Evolutionary conservation across 352 stramenopile genomes (phyloP).

Genomic region (Phytophthora kernoviae): DNA sequence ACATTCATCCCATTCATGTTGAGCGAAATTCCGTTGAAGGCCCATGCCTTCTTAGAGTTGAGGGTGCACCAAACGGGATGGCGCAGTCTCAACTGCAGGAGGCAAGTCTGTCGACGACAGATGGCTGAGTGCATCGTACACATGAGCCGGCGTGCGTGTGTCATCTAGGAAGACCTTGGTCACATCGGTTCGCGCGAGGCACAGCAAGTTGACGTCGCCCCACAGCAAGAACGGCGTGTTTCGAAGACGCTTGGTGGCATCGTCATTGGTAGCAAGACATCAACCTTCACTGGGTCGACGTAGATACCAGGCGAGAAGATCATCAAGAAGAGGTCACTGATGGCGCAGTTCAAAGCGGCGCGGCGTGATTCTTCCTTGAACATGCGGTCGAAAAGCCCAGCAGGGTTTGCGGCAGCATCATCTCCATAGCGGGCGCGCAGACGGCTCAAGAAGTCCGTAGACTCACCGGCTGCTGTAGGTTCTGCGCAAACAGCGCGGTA

Average conservation of each 20-base stretch:
- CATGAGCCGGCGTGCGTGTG: background rate
- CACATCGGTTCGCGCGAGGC: background rate
- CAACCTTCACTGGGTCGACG: slow-evolving; percentile 16
- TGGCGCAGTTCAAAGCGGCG: background rate
- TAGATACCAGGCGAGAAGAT: slow-evolving; percentile 9
- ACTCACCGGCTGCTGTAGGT: background rate
- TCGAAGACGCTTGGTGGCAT: background rate
- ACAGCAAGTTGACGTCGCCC: slow-evolving; percentile 8
- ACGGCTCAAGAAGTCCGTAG: background rate
- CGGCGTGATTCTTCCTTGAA: background rate
- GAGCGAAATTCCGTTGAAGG: no score
- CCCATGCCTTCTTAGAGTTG: slow-evolving; percentile 12
- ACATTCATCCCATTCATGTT: slow-evolving; percentile 4
- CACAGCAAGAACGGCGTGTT: slow-evolving; percentile 8
- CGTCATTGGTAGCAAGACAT: background rate
- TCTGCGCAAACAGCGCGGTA: background rate
- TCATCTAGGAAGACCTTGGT: background rate
- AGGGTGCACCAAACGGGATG: slow-evolving; percentile 6
- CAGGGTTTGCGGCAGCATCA: background rate
- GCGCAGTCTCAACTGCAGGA: background rate
- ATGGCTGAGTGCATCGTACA: background rate
- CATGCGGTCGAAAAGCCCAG: background rate
- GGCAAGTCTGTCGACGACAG: background rate
- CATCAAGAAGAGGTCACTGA: slow-evolving; percentile 11
- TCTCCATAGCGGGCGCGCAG: background rate